These are phyloP conservation scores for Glaciozyma martinii DNA, from an alignment of 768 basidiomycete genomes.

Conservation along the genomic window DNA sequence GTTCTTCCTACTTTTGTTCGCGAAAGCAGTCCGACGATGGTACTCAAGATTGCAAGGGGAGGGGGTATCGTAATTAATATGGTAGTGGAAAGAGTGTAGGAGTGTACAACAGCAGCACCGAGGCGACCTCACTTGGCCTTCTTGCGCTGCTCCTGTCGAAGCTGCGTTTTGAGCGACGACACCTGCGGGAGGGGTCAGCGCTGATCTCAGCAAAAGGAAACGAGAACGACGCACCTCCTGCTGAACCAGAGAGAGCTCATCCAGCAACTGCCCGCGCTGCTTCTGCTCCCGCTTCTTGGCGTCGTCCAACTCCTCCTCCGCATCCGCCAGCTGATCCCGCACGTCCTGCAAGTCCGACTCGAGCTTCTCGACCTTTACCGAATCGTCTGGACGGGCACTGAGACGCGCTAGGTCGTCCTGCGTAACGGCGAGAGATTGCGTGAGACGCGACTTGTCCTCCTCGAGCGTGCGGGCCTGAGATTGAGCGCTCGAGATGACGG, in stretches of 20 bases:
- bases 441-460: slow-evolving; percentile 69
- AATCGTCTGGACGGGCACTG: slow-evolving; percentile 7
- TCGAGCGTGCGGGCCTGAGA: slow-evolving; percentile 63
- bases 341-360: slow-evolving; percentile 51
- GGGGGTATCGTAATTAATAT: too few species aligned
- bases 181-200: slow-evolving; percentile 7
- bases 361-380: neutral
- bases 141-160: slow-evolving; percentile 22
- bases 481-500: slow-evolving; percentile 59
- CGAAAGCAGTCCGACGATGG: too few species aligned
- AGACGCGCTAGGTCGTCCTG: slow-evolving; percentile 42
- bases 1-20: too few species aligned
- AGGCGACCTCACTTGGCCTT: neutral
- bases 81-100: too few species aligned
- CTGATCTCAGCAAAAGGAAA: neutral
- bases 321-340: slow-evolving; percentile 56
- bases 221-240: slow-evolving; percentile 10
- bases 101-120: neutral
- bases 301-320: slow-evolving; percentile 53
- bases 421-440: slow-evolving; percentile 62
- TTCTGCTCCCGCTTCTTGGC: slow-evolving; percentile 70
- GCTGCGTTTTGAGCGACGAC: slow-evolving; percentile 14
- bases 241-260: slow-evolving; percentile 18
- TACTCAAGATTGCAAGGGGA: too few species aligned
- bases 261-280: slow-evolving; percentile 68